Base-by-base conservation (phyloP, 176 grass and related monocot genomes). In the Oryza punctata region DNA sequence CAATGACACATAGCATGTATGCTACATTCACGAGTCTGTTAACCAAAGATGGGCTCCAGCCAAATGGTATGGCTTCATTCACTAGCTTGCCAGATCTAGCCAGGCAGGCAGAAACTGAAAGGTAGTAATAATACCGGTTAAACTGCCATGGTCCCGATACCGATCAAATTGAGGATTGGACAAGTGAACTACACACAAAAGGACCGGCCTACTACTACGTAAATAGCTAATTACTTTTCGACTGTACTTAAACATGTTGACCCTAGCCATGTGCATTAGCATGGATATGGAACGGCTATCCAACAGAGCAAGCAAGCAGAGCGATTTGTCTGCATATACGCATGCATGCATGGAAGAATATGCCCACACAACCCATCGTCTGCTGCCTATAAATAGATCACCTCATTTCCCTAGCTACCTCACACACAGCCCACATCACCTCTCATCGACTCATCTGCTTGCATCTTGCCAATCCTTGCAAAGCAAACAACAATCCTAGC, bases 301-400 rank as follows among this genome's bases (percentile, higher is more conserved):
- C 78, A 46, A 61, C 35, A 35, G 41, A 45, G 26, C 50, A 65
- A 76, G 70, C 44, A 83, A 81, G 2, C 70, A 12, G 18, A 2
- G 26, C 61, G 27, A 76, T 70, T n/a, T 28, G 4, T 50, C 23
- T 63, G 33, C 49, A 12, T 38, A 40, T 49, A 71, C 70, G 14
- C 59, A 69, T 83, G 30, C 45, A 57, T 27, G 73, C 45, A 41
- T 21, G 73, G 73, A 44, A 6, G 46, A 23, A 23, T 61, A 60
- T 60, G 80, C 68, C 10, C 35, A 28, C 68, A 44, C 9, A 71
- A 10, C 32, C 8, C 80, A 61, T 54, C 80, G 3, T 18, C 73
- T 82, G 33, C 77, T 40, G 61, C 84, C 88, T 92, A 92, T 87
- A 92, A 90, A 90, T 92, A 90, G 59, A 46, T 2, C 10, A 61